Evolutionary conservation across 257 asterid species (phyloP).

Genomic region (Sherardia arvensis): DNA sequence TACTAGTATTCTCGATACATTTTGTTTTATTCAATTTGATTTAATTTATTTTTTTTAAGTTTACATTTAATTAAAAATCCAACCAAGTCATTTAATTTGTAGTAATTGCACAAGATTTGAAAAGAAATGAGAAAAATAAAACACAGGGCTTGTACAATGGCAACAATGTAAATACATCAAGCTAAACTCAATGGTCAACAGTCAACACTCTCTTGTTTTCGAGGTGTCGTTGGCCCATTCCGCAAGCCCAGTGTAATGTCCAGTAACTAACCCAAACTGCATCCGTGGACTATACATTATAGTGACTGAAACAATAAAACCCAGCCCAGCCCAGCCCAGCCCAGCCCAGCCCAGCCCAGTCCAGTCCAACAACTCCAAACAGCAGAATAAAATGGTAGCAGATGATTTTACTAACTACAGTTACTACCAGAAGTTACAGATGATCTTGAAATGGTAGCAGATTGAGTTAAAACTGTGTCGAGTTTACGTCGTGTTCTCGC

Average conservation of each 20-base stretch:
- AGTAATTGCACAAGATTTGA: too few species aligned
- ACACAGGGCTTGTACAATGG: neutral
- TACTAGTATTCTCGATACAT: too few species aligned
- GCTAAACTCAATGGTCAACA: too few species aligned
- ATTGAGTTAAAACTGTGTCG: neutral
- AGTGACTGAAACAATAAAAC: neutral
- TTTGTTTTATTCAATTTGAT: too few species aligned
- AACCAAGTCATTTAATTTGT: too few species aligned
- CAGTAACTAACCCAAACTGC: neutral
- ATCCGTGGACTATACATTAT: neutral
- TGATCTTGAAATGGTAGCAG: neutral
- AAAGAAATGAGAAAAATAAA: too few species aligned
- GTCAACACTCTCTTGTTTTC: too few species aligned
- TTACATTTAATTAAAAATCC: too few species aligned
- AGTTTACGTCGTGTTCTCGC: slow-evolving; percentile 7
- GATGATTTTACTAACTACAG: neutral
- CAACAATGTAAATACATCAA: too few species aligned
- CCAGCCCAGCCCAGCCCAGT: neutral
- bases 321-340: neutral
- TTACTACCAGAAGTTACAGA: neutral
- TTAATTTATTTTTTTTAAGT: too few species aligned
- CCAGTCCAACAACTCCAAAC: neutral
- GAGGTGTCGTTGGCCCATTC: neutral
- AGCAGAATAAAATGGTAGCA: too few species aligned
- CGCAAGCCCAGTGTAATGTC: too few species aligned